Base-by-base conservation (phyloP, 306 rosid species). In the Sophora flavescens region DNA sequence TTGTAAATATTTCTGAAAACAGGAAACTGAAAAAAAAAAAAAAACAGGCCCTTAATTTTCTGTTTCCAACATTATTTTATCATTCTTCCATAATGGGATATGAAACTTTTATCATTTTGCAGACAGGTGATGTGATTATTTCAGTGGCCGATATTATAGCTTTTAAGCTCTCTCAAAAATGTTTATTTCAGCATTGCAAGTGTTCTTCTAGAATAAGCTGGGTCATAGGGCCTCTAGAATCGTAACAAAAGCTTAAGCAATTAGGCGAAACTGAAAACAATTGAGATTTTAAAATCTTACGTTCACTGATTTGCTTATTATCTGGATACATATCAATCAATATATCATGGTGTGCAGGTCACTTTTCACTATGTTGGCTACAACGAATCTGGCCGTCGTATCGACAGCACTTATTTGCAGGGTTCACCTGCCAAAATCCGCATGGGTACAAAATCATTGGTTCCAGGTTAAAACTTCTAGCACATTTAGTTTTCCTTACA, bases 381-480 rank as follows among this genome's bases (percentile, higher is more conserved):
- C 69, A 95, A 90, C 8, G 97, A 95, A 82, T 92, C 99, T 11
- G 99, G 99, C 36, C 97, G 97, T 9, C 99, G 97, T 5, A 95
- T 95, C 50, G 99, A 95, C 82, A 95, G 99, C 89, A 87, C 96
- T 60, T 95, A 92, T 82, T 70, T 89, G 66, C 97, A 92, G 79
- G 96, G 96, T 10, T n/a, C 97, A 58, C 99, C 97, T 3, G 99
- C 97, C 75, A 89, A 79, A 87, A 92, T 95, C 80, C 99, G 97
- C 81, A 84, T 92, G 92, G 99, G 99, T 11, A 95, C 86, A 12
- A 92, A 89, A 26, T 85, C 90, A n/a, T 81, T 95, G 78, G 99
- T 95, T 79, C 99, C 99, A 81, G 99, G 99, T 95, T 63, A 66
- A 54, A 66, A 66, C 11, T 8, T 7, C 68, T 45, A 28, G 44